These are phyloP conservation scores for Anethum foeniculum DNA, from an alignment of 140 eudicot genomes.

Conservation along the genomic window DNA sequence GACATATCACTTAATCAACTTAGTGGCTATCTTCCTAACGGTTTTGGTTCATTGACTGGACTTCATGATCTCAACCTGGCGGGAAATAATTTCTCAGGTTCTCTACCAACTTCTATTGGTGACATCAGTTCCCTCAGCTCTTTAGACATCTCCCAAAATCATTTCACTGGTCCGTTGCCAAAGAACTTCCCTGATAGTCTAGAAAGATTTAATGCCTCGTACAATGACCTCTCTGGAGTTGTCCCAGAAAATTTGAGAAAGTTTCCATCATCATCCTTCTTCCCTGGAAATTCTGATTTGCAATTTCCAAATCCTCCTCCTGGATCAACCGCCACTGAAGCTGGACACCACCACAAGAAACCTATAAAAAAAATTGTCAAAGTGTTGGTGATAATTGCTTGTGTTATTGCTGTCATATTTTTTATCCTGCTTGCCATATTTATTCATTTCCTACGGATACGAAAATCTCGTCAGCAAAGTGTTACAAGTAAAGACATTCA, in stretches of 20 bases:
- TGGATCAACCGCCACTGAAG: constrained; percentile 29
- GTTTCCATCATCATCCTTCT: constrained; percentile 76
- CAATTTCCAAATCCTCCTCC: constrained; percentile 81
- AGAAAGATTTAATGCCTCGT: constrained; percentile 65
- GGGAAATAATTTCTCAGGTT: constrained; percentile 75
- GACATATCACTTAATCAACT: constrained; percentile 75
- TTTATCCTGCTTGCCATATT: constrained; percentile 65
- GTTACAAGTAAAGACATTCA: constrained; percentile 39
- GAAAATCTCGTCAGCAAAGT: constrained; percentile 38
- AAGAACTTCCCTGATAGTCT: constrained; percentile 45
- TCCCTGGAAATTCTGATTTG: constrained; percentile 75
- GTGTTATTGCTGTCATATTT: constrained; percentile 56
- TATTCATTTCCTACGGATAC: constrained; percentile 50
- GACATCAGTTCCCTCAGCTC: constrained; percentile 42
- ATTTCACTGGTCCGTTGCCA: constrained; percentile 63
- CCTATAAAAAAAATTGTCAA: constrained; percentile 50
- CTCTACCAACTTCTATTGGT: constrained; percentile 60
- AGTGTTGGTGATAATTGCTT: constrained; percentile 58
- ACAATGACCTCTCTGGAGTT: constrained; percentile 77
- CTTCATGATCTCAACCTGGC: constrained; percentile 61
- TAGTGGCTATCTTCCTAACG: constrained; percentile 64
- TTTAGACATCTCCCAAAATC: constrained; percentile 66
- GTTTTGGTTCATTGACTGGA: constrained; percentile 48
- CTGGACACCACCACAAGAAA: constrained; percentile 36
- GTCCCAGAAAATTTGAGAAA: constrained; percentile 84